Base-by-base conservation (phyloP, 2,329 filamentous ascomycete species). In the Stagonosporopsis vannaccii region DNA sequence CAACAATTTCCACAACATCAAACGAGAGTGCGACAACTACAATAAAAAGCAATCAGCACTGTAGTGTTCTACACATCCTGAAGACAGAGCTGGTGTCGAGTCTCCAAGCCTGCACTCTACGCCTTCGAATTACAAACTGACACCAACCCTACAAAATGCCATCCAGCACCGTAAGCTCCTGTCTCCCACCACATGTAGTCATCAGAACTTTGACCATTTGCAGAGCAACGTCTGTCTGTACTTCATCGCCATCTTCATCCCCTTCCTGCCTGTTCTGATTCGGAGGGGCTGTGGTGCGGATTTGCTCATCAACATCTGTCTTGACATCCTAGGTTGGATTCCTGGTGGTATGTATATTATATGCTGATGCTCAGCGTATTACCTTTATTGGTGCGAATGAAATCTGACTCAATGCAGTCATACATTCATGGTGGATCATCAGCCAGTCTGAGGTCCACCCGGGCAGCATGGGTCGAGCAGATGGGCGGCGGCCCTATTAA, bases 251-350 rank as follows among this genome's bases (percentile, higher is more conserved):
- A 63, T 73, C 35, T 70, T 65, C 50, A 12, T 79, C 1, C 78
- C 78, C 19, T 77, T 77, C 7, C 52, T 79, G 2, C 71, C 77
- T 6, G 77, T 79, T 19, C 74, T 78, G 51, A 56, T 79, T 17
- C 72, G 75, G 50, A 67, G 69, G 3, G 77, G 76, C 28, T 79
- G 76, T 50, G 68, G 68, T 23, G 70, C 68, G 6, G 77, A 79
- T 43, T 63, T 80, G 22, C 51, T 77, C 19, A 79, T 79, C 60
- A 79, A 79, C 56, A 75, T 80, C 36, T 60, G 60, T 12, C 61
- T 80, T 9, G 67, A 59, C 11, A 64, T 75, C 15, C 59, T 79
- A 6, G 78, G 75, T 11, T 75, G 71, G 66, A 51, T 51, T 11
- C 48, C 48, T 6, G 48, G 39, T 33, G 48, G 45, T 48, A 25